Base-by-base conservation (phyloP, 1,284 basidiomycete genomes). In the Hortiboletus rubellus region DNA sequence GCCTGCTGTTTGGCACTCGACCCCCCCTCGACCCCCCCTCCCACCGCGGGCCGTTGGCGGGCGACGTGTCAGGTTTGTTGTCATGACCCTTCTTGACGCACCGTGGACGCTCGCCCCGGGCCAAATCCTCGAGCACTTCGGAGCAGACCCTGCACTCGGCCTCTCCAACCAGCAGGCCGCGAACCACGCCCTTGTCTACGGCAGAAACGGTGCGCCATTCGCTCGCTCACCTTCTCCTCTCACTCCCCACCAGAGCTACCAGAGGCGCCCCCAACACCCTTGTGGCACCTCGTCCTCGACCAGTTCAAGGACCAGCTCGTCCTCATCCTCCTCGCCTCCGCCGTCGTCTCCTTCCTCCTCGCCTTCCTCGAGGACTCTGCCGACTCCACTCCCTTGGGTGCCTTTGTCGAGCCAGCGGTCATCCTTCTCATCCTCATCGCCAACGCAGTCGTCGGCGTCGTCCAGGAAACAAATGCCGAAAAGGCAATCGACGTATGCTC, bases 271-370 rank as follows among this genome's bases (percentile, higher is more conserved):
- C 79, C 92, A 1, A 97, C 94, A 5, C 94, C 96, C 5, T 74
- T 99, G 44, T 95, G 93, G 91, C 84, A 92, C 68, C 86, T 98
- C 60, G 92, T 99, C 60, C 82, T 99, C 22, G 95, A 96, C 65
- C 96, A 99, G 77, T 99, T 99, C 82, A 91, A 97, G 79, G 95
- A 98, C 76, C 93, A 96, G 75, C 86, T 98, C 27, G 95, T 96
- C 24, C 86, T 98, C 60, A 97, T 98, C 69, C 83, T 98, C 30
- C 87, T 98, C 44, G 93, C 84, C 3, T 96, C 94, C 7, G 95
- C 95, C 15, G 86, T 92, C 49, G 82, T 97, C 60, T 97, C 94
- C 3, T 95, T 97, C 71, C 78, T 94, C 12, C 81, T 98, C 34
- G 95, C 95, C 10, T 75, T 96, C 40, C 80, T 97, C 58, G 95